Base-by-base conservation (phyloP, 2,329 filamentous ascomycete genomes). In the Exophiala sp. region DNA sequence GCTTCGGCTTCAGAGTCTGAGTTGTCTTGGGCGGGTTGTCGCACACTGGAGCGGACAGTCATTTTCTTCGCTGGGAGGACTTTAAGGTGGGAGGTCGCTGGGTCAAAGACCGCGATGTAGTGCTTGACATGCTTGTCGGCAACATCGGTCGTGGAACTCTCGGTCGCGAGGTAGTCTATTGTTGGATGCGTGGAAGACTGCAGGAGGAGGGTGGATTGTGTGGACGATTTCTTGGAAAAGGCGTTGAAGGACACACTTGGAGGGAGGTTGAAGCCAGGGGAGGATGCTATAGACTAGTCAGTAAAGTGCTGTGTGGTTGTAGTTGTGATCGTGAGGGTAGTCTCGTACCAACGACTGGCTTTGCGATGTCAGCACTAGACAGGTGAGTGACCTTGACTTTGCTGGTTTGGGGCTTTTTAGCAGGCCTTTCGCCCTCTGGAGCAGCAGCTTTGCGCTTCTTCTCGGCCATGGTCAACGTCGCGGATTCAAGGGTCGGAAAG, bases 91-190 rank as follows among this genome's bases (percentile, higher is more conserved):
- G 75, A 74, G 3, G 73, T 75, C 21, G 72, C 68, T 0, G 80
- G 79, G 58, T 86, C 81, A 61, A 77, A 83, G 40, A 86, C 72
- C 47, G 79, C 83, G 55, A 85, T 67, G 61, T 85, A 86, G 69
- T 86, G 81, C 60, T 79, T 79, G 52, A 81, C 66, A 55, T 78
- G 70, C 29, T 74, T 75, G 53, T 82, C 77, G 46, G 76, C 72
- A 38, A 74, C 71, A 50, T 80, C 76, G 54, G 77, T 74, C 5
- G 51, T 54, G 10, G 33, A 40, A 24, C 70, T 71, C 62, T 76
- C 74, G 34, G 71, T 72, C 18, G 79, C 83, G 16, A 75, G 73
- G 62, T 83, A 85, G 67, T 85, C 81, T 49, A 86, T 73, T 48
- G 77, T 80, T 11, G 79, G 72, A 59, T 86, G 83, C 45, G 78